Base-by-base conservation (phyloP, 352 stramenopile species). In the Elongisporangium undulatum region DNA sequence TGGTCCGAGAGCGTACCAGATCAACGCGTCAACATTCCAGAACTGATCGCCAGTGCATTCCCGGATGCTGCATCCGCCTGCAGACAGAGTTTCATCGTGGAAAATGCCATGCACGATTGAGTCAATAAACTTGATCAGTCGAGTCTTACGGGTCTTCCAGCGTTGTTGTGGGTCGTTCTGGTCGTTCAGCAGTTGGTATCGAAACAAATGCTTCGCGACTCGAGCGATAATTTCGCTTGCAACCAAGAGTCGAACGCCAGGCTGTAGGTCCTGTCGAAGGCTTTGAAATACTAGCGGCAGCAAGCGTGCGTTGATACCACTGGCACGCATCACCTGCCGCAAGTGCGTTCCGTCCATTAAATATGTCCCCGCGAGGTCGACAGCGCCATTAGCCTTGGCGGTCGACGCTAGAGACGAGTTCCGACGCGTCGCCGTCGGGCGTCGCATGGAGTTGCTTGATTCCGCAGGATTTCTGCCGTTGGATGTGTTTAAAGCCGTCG, bases 171-270 rank as follows among this genome's bases (percentile, higher is more conserved):
- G 64, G 10, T 68, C 70, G 5, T 64, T 75, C 7, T 75, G 52
- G 63, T 90, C 74, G 48, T 85, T 77, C 1, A 82, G 65, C 55
- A 91, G 67, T 8, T 73, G 70, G 29, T 82, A 90, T 4, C 76
- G 76, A 41, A 94, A 90, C 8, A 93, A 48, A 1, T 77, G 82
- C 63, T 93, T 94, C 3, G 85, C 85, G 23, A 94, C 49, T 29
- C 85, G 76, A 49, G 77, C 68, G 24, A 94, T 51, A 20, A 94
- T 91, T 41, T 92, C 79, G 39, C 72, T 71, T 15, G 85, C 81
- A 9, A 94, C 74, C 6, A 94, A 61, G 12, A 82, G 64, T 48
- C 68, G 59, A 7, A 87, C 63, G 2, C 85, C 85, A 10, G 74
- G 73, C 59, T 92, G 82, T 0, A 69, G 64, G n/a, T 67, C 59